phyloP scores from a whole-genome alignment of 2,329 filamentous ascomycete species.

The Aspergillus candidus region DNA sequence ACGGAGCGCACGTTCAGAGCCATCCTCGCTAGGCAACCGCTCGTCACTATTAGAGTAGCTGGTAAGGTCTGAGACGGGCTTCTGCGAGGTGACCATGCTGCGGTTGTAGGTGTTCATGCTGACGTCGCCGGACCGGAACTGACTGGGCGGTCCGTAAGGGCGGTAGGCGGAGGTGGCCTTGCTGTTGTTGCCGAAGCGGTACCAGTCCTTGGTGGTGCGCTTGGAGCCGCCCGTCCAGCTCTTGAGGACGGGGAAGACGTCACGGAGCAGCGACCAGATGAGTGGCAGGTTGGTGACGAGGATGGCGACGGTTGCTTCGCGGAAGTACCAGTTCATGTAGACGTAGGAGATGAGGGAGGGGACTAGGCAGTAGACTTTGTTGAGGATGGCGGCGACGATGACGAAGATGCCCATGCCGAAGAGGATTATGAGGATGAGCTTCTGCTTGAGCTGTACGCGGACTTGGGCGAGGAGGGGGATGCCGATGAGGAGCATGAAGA shows the following conservation, averaged over 20 bases:
- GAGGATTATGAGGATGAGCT: constrained; percentile 38
- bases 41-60: constrained; percentile 20
- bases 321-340: constrained; percentile 46
- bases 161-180: constrained; percentile 23
- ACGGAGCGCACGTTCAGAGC: constrained; percentile 31
- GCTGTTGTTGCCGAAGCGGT: constrained; percentile 28
- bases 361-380: constrained; percentile 44
- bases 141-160: constrained; percentile 25
- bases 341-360: constrained; percentile 36
- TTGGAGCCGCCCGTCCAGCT: constrained; percentile 37
- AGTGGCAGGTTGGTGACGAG: constrained; percentile 49
- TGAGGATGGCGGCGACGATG: constrained; percentile 46
- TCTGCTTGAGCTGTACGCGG: constrained; percentile 37
- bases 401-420: constrained; percentile 43
- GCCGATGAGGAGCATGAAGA: constrained; percentile 39
- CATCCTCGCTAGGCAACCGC: constrained; percentile 30
- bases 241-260: constrained; percentile 41
- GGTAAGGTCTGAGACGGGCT: constrained; percentile 24
- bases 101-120: constrained; percentile 26
- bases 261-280: constrained; percentile 47
- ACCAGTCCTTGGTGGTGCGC: constrained; percentile 25
- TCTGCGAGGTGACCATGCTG: constrained; percentile 22
- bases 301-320: constrained; percentile 40
- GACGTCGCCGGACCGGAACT: constrained; percentile 24
- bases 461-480: constrained; percentile 39